Conservation (phyloP, 495 filamentous ascomycete species). For the Entonaema liquescens region DNA sequence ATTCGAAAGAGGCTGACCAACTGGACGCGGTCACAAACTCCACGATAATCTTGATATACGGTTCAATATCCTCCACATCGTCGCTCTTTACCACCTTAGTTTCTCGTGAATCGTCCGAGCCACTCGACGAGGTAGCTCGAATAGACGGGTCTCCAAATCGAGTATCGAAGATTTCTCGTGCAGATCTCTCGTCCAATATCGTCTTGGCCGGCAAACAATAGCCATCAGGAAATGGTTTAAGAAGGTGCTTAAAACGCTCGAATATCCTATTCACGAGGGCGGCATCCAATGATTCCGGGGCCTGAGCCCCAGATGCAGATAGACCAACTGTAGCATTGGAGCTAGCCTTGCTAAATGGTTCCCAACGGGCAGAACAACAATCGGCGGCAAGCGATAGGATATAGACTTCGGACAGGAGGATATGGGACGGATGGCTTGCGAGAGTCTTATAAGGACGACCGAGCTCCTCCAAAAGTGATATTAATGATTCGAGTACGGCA, state of each 20-base stretch:
- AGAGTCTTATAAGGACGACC: constrained; percentile 56
- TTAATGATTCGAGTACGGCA: constrained; percentile 64
- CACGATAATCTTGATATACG: constrained; percentile 59
- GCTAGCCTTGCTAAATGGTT: constrained; percentile 48
- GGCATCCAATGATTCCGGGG: constrained; percentile 50
- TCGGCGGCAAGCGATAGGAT: constrained; percentile 68
- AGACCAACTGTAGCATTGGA: constrained; percentile 34
- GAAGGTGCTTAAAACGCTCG: constrained; percentile 53
- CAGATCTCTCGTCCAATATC: constrained; percentile 54
- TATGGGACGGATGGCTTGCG: constrained; percentile 59
- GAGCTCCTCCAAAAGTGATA: constrained; percentile 60
- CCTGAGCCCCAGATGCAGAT: constrained; percentile 12
- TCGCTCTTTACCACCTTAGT: constrained; percentile 32
- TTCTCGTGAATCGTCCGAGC: constrained; percentile 55
- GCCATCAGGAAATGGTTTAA: constrained; percentile 59
- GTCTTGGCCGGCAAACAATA: constrained; percentile 56
- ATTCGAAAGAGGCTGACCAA: constrained; percentile 65
- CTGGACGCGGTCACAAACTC: constrained; percentile 69
- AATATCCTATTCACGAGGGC: constrained; percentile 53
- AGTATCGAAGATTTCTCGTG: constrained; percentile 44
- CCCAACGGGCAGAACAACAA: constrained; percentile 68
- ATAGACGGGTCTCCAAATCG: constrained; percentile 49
- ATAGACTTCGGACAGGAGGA: constrained; percentile 68
- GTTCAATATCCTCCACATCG: constrained; percentile 53
- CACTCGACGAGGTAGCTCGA: constrained; percentile 40